Evolutionary conservation across 2,329 filamentous ascomycete species (phyloP), one percentile per base, ranked within the genome.

Genomic region (Aureobasidium sp.): DNA sequence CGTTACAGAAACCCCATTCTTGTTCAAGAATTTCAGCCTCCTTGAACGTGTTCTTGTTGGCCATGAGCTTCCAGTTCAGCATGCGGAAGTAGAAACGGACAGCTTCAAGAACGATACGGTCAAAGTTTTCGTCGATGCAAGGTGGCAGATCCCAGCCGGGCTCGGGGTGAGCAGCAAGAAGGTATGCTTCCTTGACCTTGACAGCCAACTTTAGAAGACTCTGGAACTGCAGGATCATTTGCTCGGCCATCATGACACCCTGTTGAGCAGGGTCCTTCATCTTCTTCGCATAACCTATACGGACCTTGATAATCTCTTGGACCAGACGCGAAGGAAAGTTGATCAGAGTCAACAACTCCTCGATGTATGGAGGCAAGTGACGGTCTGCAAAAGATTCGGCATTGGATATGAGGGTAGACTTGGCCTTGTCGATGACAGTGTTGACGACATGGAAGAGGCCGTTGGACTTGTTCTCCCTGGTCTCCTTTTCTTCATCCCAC

Each of bases 21-120:
- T 96, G 91, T 71, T 96, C 95, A 50, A 99, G 77, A 65, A 99
- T 88, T 78, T 99, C 94, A 7, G 94, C 94, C 73, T 99, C 94
- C 71, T 97, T 97, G 81, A 99, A 99, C 0, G 92, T 96, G 75
- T 97, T 99, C 73, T 96, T 97, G 78, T 97, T 97, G 60, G 91
- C 90, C 67, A 89, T 92, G 57, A 99, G 79, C 74, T 97, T 97
- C 90, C 92, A 97, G 71, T 97, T 96, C 46, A 99, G 79, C 83
- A 99, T 92, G 73, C 93, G 94, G 81, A 99, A 99, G 75, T 99
- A 99, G 73, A 96, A 97, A 72, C 93, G 95, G 67, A 99, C 79
- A 0, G 93, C 92, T 69, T 96, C 93, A 45, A 99, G 76, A 10
- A 97, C 90, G 19, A 95, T 90, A 35, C 87, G 83, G 70, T 97